Base-by-base conservation (phyloP, 768 basidiomycete genomes). In the Coprinopsis marcescibilis region DNA sequence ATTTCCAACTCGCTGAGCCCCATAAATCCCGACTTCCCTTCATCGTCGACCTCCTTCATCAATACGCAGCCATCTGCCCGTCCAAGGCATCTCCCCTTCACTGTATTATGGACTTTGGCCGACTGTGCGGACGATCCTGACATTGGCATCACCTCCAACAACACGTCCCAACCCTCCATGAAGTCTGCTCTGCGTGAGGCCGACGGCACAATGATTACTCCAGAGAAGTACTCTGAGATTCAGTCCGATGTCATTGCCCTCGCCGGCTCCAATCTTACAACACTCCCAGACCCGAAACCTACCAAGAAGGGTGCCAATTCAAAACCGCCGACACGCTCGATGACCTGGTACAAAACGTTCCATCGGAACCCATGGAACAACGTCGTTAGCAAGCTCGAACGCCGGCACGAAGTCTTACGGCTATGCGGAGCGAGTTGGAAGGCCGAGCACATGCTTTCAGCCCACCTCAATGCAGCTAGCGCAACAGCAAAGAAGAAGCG, bases 391-490 rank as follows among this genome's bases (percentile, higher is more conserved):
- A 19, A 45, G 33, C 43, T 45, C 19, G 43, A 45, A 24, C 11
- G 19, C 14, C 4, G 4, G 21, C 43, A 45, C 21, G 13, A 20
- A 5, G 33, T 45, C 43, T 33, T 45, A 11, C 29, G 21, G 17
- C 32, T 45, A 13, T 45, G 43, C 23, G 43, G 30, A 4, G 43
- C 30, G 33, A 13, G 17, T 45, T 45, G 43, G 43, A 45, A 45
- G 32, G 43, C 43, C 11, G 43, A 45, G 24, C 43, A 45, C 32
- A 45, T 45, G 43, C 11, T 45, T 19, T 45, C 43, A 17, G 12
- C 8, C 4, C 43, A 45, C 32, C 43, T 45, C n/a, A n/a, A n/a
- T n/a, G n/a, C n/a, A n/a, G n/a, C n/a, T n/a, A n/a, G n/a, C n/a
- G n/a, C n/a, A n/a, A n/a, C n/a, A 36, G 19, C 35, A 10, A 8